phyloP scores from a whole-genome alignment of 1,284 basidiomycete species.

The Leccinum fuscescens region DNA sequence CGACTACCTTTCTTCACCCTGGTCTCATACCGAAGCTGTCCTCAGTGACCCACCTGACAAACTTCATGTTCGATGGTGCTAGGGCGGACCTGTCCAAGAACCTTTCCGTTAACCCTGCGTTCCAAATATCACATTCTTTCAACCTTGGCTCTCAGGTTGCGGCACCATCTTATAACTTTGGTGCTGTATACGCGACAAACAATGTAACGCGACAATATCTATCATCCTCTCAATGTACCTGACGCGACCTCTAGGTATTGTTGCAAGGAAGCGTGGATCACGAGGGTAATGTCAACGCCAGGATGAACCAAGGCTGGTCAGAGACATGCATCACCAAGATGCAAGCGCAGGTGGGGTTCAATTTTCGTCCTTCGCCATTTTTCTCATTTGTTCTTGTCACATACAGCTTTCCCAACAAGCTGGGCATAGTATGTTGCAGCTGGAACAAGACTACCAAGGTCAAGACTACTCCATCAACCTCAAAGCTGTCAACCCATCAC shows the following conservation, averaged over 20 bases:
- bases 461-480: constrained; percentile 85
- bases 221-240: constrained; percentile 10
- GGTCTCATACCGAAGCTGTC: constrained; percentile 8
- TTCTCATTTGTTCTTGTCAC: constrained; percentile 12
- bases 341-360: constrained; percentile 76
- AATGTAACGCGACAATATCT: constrained; percentile 42
- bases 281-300: constrained; percentile 85
- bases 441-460: constrained; percentile 95
- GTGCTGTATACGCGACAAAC: constrained; percentile 88
- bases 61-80: constrained; percentile 96
- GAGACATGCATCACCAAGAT: constrained; percentile 80
- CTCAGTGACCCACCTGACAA: constrained; percentile 85
- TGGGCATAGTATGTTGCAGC: constrained; percentile 86
- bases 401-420: constrained; percentile 60
- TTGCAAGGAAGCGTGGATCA: constrained; percentile 94
- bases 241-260: constrained; percentile 61
- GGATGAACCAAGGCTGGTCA: constrained; percentile 90
- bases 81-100: constrained; percentile 95
- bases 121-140: constrained; percentile 98
- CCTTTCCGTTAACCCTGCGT: constrained; percentile 90
- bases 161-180: constrained; percentile 89
- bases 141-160: constrained; percentile 77
- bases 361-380: constrained; percentile 4
- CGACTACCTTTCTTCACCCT: constrained; percentile 7
- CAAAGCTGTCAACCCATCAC: constrained; percentile 93